Evolutionary conservation across 768 basidiomycete species (phyloP), one percentile per base, ranked within the genome.

Genomic region (Boletus eberwhitei): DNA sequence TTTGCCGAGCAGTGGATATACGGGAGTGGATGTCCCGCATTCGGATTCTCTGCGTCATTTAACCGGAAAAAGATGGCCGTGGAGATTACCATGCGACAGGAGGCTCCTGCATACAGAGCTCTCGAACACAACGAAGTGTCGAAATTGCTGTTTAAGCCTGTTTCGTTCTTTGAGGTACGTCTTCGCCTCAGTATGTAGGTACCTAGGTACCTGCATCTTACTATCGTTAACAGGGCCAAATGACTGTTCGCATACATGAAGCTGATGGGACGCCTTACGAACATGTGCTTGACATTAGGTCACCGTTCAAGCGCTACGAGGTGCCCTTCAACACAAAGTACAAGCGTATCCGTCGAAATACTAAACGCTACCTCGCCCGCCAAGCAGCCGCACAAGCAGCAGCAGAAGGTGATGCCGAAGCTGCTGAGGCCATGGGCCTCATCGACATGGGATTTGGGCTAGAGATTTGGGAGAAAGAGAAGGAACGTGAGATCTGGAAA

Each of bases 1-100:
- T 99, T 99, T 66, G 91, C 93, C n/a, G 94, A 98, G 65, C 96
- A 98, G 70, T 99, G 97, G 97, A 93, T 99, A 58, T 97, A 94
- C 65, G 95, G 95, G 13, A 93, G 90, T 68, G 97, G 97, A 21
- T 97, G 94, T 68, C 97, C 97, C 1, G 81, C 86, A 3, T 94
- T 99, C 68, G 83, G 82, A 0, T 90, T 99, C 68, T 84, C 85
- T 13, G 93, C 96, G 1, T 86, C 85, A 35, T 98, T 98, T 73
- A 96, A 98, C 69, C 79, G 94, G 65, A 98, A 98, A 80, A 93
- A 94, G 73, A 97, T 98, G 88, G 89, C 93, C 2, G 93, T 99
- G 36, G 97, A 98, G 71, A 88, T 99, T 59, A 88, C 87, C 4
- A 93, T 98, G 84, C 80, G 86, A 55, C 96, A 98, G 71, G 86